Evolutionary conservation across 306 rosid species (phyloP).

Genomic region (Lablab purpureus): DNA sequence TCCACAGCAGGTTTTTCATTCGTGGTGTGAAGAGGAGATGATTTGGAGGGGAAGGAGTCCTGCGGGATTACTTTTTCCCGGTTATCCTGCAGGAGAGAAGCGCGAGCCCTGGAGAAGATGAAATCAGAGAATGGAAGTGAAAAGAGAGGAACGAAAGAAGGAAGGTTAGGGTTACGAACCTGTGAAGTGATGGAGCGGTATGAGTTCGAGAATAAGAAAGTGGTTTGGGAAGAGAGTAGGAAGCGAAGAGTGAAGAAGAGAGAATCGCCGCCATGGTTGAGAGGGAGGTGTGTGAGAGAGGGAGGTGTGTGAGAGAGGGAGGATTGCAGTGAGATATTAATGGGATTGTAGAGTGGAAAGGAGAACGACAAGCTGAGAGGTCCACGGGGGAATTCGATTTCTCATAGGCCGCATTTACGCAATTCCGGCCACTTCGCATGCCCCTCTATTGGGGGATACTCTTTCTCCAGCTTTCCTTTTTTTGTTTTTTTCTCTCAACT

Average conservation of each 20-base stretch:
- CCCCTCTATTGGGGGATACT: slow-evolving; percentile 7
- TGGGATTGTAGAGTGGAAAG: not conserved
- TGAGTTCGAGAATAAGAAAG: not conserved
- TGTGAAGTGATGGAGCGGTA: not conserved
- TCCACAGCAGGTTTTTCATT: slow-evolving; percentile 26
- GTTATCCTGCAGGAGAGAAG: slow-evolving; percentile 71
- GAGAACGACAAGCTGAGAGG: not conserved
- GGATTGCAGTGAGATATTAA: not conserved
- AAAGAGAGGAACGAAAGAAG: not conserved
- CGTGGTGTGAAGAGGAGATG: slow-evolving; percentile 50
- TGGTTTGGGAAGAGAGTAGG: slow-evolving; percentile 4
- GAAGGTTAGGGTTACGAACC: slow-evolving; percentile 11
- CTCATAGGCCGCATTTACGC: not conserved
- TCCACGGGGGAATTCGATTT: not conserved
- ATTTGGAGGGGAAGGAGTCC: slow-evolving; percentile 65
- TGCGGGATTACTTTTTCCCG: slow-evolving; percentile 67
- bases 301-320: not conserved
- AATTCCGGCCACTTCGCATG: not conserved
- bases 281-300: not conserved
- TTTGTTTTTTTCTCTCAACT: not conserved
- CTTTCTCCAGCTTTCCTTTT: not conserved
- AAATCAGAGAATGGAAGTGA: not conserved
- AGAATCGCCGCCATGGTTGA: slow-evolving; percentile 30
- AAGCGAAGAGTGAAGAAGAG: slow-evolving; percentile 36
- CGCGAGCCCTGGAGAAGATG: slow-evolving; percentile 57